Base-by-base conservation (phyloP, 2,329 filamentous ascomycete species). In the Hymenoscyphus linearis region DNA sequence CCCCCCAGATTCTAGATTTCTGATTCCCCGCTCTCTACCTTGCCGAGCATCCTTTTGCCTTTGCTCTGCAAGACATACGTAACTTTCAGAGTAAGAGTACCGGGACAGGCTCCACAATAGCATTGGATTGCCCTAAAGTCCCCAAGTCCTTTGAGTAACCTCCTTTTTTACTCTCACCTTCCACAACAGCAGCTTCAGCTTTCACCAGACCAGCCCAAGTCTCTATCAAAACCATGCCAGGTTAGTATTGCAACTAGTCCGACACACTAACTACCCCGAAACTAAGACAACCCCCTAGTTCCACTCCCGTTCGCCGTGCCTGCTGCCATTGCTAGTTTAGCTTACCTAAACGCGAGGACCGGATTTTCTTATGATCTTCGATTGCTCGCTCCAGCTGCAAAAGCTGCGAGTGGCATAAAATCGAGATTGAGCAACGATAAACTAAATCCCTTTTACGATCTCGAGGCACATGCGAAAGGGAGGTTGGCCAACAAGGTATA, bases 281-380 rank as follows among this genome's bases (percentile, higher is more conserved):
- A 35, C 61, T 54, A 37, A 25, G 25, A 26, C 22, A 40, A 18
- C 55, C 16, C 2, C 31, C 50, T 60, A 84, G 81, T 84, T 50
- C 82, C 84, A 52, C 74, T 85, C 25, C 73, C 77, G 25, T 64
- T 85, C 55, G 78, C 84, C 6, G 77, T 81, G 31, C 85, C 88
- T 18, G 87, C 87, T 16, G 81, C 84, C 52, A 80, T 82, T 34
- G 88, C 89, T 4, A 81, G 82, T 3, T 77, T 88, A n/a, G 88
- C 90, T 35, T 96, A 96, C 73, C 74, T 93, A 67, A 91, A 95
- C 71, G 91, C 89, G 50, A 86, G 83, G 72, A 82, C 81, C 62
- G 80, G 82, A 6, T 68, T 93, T 52, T 85, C 79, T 72, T 86
- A 90, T 71, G 91, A 96, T 74, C 73, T 78, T 52, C 72, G 75